Evolutionary conservation across 2,329 filamentous ascomycete genomes (phyloP).

Genomic region (Hypoxylon sp.): DNA sequence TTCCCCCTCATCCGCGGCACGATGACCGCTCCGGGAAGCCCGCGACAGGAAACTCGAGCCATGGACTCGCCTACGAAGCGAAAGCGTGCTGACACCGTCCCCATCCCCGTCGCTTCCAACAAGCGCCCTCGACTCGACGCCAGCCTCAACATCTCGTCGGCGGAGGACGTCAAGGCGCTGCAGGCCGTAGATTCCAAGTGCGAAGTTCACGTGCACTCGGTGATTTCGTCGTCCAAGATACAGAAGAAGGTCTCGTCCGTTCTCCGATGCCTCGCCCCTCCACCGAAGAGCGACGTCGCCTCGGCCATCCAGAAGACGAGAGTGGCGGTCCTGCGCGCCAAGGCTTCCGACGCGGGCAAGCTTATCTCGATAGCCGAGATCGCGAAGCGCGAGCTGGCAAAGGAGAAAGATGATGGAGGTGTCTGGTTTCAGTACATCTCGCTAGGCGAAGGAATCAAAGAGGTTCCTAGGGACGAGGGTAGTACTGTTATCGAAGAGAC

Average conservation of each 20-base stretch:
- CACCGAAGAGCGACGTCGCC: slow-evolving; percentile 7
- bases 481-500: slow-evolving; percentile 53
- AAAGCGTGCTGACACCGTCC: slow-evolving; percentile 39
- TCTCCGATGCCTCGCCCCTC: slow-evolving; percentile 53
- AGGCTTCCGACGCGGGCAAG: slow-evolving; percentile 64
- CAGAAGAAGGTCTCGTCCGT: slow-evolving; percentile 59
- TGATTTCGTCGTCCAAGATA: slow-evolving; percentile 69
- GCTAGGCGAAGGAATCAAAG: slow-evolving; percentile 56
- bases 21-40: slow-evolving; percentile 24
- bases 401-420: slow-evolving; percentile 38
- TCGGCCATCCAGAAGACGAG: slow-evolving; percentile 45
- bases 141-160: slow-evolving; percentile 41
- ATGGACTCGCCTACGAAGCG: slow-evolving; percentile 34
- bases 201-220: slow-evolving; percentile 60
- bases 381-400: slow-evolving; percentile 62
- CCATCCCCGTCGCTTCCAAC: slow-evolving; percentile 18
- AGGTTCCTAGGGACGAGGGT: slow-evolving; percentile 41
- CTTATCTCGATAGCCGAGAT: slow-evolving; percentile 74
- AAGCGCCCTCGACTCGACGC: slow-evolving; percentile 40
- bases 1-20: slow-evolving; percentile 4
- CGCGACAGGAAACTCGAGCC: slow-evolving; percentile 1
- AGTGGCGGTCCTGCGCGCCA: slow-evolving; percentile 58
- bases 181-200: slow-evolving; percentile 55
- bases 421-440: slow-evolving; percentile 66
- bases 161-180: slow-evolving; percentile 53